A percentile compares a stretch with the other conserved stretches of the same genome.
These are phyloP conservation scores for Termitomyces sp. DNA, from an alignment of 768 basidiomycete genomes.

Conservation along the genomic window DNA sequence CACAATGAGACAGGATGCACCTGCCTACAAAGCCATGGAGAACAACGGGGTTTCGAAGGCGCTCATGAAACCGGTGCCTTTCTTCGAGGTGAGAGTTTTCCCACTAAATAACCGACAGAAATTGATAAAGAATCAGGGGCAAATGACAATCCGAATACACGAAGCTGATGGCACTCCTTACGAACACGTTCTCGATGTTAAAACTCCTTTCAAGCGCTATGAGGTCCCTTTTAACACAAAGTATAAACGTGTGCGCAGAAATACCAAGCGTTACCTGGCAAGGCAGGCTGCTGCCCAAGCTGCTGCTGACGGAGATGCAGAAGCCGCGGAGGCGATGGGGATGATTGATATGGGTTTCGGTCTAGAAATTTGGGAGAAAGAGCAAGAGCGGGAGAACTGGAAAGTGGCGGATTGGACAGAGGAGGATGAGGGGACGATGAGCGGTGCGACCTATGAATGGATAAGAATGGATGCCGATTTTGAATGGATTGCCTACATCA, in stretches of 20 bases:
- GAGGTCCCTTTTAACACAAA: constrained; percentile 99
- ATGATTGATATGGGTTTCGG: constrained; percentile 95
- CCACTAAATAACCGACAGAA: not conserved
- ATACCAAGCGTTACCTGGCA: constrained; percentile 93
- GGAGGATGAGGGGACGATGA: constrained; percentile 91
- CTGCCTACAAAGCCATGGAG: constrained; percentile 68
- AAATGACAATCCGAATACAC: constrained; percentile 98
- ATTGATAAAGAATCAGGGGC: constrained; percentile 49
- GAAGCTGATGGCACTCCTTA: constrained; percentile 99
- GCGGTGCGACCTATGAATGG: constrained; percentile 98
- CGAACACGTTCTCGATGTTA: constrained; percentile 94
- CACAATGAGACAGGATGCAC: constrained; percentile 84
- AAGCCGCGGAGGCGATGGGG: constrained; percentile 90
- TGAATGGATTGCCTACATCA: constrained; percentile 94
- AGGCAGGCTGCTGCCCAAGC: constrained; percentile 90
- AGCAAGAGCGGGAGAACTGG: constrained; percentile 89
- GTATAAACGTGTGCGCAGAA: constrained; percentile 92
- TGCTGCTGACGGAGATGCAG: constrained; percentile 86
- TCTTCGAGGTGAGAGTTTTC: constrained; percentile 68
- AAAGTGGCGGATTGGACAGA: constrained; percentile 98
- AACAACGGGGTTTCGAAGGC: constrained; percentile 61
- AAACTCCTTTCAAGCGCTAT: constrained; percentile 82
- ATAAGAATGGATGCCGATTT: constrained; percentile 98
- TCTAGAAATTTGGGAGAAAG: constrained; percentile 93
- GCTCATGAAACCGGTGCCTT: constrained; percentile 73